phyloP scores from a whole-genome alignment of 73 alveolate genomes.

The Paramecium sexaurelia region DNA sequence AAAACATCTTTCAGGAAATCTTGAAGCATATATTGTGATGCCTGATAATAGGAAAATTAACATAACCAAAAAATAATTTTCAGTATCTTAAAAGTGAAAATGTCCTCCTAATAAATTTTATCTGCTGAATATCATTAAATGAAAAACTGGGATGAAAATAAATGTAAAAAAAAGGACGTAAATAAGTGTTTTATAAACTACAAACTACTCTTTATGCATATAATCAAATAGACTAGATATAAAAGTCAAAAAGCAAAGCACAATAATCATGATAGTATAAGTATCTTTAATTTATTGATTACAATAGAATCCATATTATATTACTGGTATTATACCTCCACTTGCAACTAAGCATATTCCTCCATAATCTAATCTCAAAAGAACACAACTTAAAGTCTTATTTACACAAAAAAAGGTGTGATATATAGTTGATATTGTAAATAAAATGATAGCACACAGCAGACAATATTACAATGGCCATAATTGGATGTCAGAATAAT shows the following conservation, averaged over 20 bases:
- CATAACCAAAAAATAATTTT: background rate
- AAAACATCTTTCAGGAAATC: constrained; percentile 86
- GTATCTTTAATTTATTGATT: constrained; percentile 54
- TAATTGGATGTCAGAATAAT: constrained; percentile 40
- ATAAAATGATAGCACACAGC: background rate
- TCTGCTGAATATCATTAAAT: constrained; percentile 57
- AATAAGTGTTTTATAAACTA: constrained; percentile 70
- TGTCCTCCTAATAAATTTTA: background rate
- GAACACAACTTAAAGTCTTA: constrained; percentile 69
- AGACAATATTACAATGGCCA: constrained; percentile 43
- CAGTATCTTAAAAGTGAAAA: background rate
- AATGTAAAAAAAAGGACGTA: constrained; percentile 71
- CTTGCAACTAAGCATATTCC: constrained; percentile 88
- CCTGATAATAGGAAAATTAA: constrained; percentile 70
- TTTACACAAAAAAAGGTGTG: constrained; percentile 77
- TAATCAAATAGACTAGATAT: constrained; percentile 74
- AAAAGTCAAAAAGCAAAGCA: constrained; percentile 69
- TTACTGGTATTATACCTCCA: constrained; percentile 87
- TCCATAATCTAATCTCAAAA: constrained; percentile 90
- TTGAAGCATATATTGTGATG: constrained; percentile 72
- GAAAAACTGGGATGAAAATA: constrained; percentile 74
- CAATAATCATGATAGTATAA: constrained; percentile 67
- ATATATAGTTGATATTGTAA: constrained; percentile 57
- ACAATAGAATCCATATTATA: constrained; percentile 85
- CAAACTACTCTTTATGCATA: constrained; percentile 73